Evolutionary conservation across 805 yeast species (phyloP), one percentile per base, ranked within the genome.

Genomic region (Saturnispora sekii): DNA sequence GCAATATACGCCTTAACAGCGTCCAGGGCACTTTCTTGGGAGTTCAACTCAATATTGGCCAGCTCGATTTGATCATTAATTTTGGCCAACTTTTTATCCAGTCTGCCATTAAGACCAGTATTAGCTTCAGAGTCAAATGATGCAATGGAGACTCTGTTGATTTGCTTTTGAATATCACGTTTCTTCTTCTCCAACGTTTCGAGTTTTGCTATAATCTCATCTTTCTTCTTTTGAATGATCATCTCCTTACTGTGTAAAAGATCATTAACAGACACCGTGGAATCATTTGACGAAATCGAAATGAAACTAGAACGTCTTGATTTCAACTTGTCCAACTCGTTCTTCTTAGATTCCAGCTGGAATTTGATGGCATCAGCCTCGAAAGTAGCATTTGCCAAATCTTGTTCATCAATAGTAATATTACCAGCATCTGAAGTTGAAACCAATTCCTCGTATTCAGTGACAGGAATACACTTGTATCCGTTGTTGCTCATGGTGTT

Each of bases 401-500:
- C 39, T 7, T 31, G 42, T 6, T 37, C 41, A 33, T 17, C 38
- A 26, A 41, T 8, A 28, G 37, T 33, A 10, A 43, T 6, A 3
- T 26, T 35, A 8, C 31, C 47, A n/a, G 32, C 33, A 11, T 38
- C 16, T 12, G 37, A 11, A 4, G 32, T 28, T 3, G 14, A 9
- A 18, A 39, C 32, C 9, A 56, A 53, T 7, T 48, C 38, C 10
- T 55, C 51, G 41, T 53, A 58, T 33, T 60, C 62, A 10, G 45
- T 36, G 11, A 30, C 29, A 2, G 58, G 50, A 11, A 61, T 14
- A 17, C 60, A 49, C 11, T 46, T 51, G 33, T 56, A 57, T 4
- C 67, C 69, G 30, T 53, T 44, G 2, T 40, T 44, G 10, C 48
- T 38, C 46, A 55, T 49, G 29, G 51, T 50, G 8, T 53, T 38